phyloP scores from a whole-genome alignment of 2,329 filamentous ascomycete species.

The Hypoxylon sp. region DNA sequence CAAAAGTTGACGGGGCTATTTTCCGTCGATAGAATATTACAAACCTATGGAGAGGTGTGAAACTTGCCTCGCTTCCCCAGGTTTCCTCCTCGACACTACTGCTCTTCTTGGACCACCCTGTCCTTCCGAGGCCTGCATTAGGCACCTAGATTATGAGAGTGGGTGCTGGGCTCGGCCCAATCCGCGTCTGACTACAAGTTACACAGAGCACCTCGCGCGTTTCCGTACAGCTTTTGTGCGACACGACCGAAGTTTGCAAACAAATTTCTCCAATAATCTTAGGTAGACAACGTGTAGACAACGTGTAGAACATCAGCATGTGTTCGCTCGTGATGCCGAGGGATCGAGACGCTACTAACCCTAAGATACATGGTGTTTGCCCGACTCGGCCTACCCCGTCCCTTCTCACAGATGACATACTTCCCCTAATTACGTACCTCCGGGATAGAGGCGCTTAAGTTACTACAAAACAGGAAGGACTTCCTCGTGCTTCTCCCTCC shows the following conservation, averaged over 20 bases:
- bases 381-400: not conserved
- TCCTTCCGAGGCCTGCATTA: not conserved
- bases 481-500: not conserved
- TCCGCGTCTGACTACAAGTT: not conserved
- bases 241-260: not conserved
- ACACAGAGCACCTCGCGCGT: not conserved
- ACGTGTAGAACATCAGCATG: conserved; percentile 6
- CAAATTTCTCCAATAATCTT: not conserved
- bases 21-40: no score
- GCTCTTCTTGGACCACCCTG: not conserved
- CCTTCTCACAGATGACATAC: not conserved
- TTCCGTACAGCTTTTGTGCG: not conserved
- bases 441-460: not conserved
- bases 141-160: not conserved
- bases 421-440: not conserved
- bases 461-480: conserved; percentile 20
- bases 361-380: conserved; percentile 3
- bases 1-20: no score
- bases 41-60: no score
- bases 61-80: conserved; percentile 10
- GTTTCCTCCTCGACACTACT: not conserved
- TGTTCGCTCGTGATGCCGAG: conserved; percentile 22
- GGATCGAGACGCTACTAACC: not conserved
- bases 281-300: no score
- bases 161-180: not conserved